Evolutionary conservation across 768 basidiomycete genomes (phyloP), one percentile per base, ranked within the genome.

Genomic region (Russula compacta): DNA sequence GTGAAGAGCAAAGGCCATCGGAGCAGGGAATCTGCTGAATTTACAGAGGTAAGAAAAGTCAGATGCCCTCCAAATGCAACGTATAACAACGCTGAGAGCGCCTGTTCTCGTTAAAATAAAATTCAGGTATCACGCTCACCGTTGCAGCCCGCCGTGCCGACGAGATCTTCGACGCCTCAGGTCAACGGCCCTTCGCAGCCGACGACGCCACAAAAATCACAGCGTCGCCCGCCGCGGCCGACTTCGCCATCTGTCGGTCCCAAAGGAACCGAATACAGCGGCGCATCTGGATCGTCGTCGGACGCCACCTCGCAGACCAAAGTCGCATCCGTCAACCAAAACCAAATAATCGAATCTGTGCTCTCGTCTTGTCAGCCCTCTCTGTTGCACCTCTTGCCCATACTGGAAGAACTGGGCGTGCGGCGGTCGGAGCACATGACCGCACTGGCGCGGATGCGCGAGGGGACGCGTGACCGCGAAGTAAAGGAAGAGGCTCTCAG

Each of bases 401-500:
- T 81, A 17, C 72, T 89, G 35, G 74, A 74, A 35, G 77, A 73
- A 32, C 74, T 89, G 10, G 87, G 87, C 0, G 85, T 89, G 36
- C 71, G 75, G 53, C 77, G 73, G 9, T 73, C 81, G 53, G 84
- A 83, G 42, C 86, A 89, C 70, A 71, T 89, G 40, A 75, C 79
- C 11, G 87, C 87, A 2, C 72, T 89, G 17, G 79, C 77, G 9
- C 75, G 79, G 57, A 70, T 89, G 63, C 80, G 79, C 40, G 84
- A 85, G 57, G 83, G 81, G 61, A 88, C 83, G 21, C 72, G 87
- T 64, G 82, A 89, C 70, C 73, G 81, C 59, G 85, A 88, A 69
- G 77, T 89, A 50, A 85, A 79, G 71, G 84, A 86, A 66, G 84
- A 83, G 65, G 87, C 86, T 56, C 68, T 89, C 71, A 81, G 74